phyloP scores from a whole-genome alignment of 2,329 filamentous ascomycete genomes.

The Aspergillus ustus region DNA sequence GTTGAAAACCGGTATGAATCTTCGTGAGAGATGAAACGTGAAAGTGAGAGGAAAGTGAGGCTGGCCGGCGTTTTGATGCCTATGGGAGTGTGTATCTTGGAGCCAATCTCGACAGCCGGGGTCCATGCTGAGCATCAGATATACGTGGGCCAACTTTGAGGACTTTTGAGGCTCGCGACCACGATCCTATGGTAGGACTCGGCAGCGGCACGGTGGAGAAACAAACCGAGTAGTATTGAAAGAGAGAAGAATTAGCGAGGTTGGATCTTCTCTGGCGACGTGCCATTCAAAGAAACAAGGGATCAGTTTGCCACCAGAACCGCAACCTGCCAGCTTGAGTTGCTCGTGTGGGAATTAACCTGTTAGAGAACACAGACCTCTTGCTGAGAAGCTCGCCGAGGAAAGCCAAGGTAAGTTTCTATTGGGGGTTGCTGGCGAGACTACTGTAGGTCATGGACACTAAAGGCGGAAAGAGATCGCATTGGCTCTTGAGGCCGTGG shows the following conservation, averaged over 20 bases:
- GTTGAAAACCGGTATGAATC: neutral
- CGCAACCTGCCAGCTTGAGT: neutral
- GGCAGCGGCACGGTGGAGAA: neutral
- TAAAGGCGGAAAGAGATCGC: neutral
- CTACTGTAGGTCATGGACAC: conserved; percentile 5
- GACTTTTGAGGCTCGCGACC: neutral
- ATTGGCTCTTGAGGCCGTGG: conserved; percentile 3
- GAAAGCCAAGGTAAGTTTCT: conserved; percentile 1
- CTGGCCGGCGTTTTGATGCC: neutral
- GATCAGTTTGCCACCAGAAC: conserved; percentile 13
- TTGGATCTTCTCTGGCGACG: neutral
- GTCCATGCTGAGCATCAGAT: neutral
- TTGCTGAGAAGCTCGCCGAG: conserved; percentile 10
- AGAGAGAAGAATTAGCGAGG: conserved; percentile 1
- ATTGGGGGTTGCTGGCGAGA: conserved; percentile 7
- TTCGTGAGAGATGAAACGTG: neutral
- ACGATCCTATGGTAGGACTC: neutral
- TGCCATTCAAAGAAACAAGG: neutral
- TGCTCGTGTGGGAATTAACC: conserved; percentile 19
- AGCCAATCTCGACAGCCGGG: neutral
- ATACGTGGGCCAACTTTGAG: neutral
- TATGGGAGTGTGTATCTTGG: neutral
- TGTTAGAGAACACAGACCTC: conserved; percentile 23
- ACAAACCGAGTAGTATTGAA: neutral
- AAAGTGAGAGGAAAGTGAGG: neutral